A percentile compares a stretch with the other conserved stretches of the same genome.
phyloP scores from a whole-genome alignment of 495 filamentous ascomycete genomes.

The Aspergillus ellipticus region DNA sequence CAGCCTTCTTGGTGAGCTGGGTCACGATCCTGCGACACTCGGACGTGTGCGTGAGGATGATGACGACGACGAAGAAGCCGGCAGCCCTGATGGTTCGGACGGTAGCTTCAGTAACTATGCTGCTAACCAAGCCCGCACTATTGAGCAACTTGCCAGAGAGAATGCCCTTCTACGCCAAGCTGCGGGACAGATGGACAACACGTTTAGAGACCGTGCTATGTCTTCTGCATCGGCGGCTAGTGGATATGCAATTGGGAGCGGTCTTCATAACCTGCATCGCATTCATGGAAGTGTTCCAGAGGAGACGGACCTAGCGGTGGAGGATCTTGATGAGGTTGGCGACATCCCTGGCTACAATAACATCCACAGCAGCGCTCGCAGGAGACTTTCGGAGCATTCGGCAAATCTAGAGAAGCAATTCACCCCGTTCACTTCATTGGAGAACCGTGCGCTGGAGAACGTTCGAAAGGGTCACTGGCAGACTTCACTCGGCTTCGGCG shows the following conservation, averaged over 20 bases:
- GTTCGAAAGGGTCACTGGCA: constrained; percentile 85
- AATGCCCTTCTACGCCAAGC: constrained; percentile 68
- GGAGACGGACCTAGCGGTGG: constrained; percentile 65
- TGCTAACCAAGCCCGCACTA: constrained; percentile 59
- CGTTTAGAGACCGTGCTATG: constrained; percentile 59
- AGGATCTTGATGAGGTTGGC: constrained; percentile 64
- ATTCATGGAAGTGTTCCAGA: constrained; percentile 64
- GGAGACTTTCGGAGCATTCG: constrained; percentile 63
- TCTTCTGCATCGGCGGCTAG: constrained; percentile 45
- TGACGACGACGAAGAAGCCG: constrained; percentile 77
- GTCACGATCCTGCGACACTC: constrained; percentile 64
- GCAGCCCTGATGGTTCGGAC: constrained; percentile 61
- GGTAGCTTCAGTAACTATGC: constrained; percentile 50
- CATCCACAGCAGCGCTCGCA: constrained; percentile 42
- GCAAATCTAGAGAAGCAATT: constrained; percentile 50
- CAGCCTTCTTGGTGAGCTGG: constrained; percentile 78
- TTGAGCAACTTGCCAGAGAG: constrained; percentile 69
- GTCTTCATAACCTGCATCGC: constrained; percentile 54
- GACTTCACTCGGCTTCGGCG: constrained; percentile 76
- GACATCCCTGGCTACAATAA: constrained; percentile 50
- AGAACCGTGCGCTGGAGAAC: constrained; percentile 73
- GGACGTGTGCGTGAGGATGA: constrained; percentile 80
- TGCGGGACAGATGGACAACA: constrained; percentile 55
- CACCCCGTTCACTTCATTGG: constrained; percentile 52
- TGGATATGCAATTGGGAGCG: constrained; percentile 42